Conservation (phyloP, 345 rosid species). For the Laguncularia racemosa region DNA sequence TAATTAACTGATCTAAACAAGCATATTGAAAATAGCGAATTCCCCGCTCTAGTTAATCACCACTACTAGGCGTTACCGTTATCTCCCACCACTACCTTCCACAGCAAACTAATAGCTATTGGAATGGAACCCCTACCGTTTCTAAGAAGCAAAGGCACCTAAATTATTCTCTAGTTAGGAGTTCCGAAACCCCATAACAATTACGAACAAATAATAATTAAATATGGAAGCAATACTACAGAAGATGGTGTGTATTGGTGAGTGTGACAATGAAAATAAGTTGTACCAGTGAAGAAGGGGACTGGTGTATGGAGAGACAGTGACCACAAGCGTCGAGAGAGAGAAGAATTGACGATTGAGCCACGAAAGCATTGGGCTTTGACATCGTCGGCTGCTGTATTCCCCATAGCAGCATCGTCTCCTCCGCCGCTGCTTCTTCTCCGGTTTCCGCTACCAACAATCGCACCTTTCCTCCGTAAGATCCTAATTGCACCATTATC, state of each 20-base stretch:
- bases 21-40: no score
- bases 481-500: constrained; percentile 30
- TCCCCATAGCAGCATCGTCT: constrained; percentile 88
- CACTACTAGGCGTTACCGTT: no score
- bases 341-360: constrained; percentile 76
- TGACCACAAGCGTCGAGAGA: constrained; percentile 85
- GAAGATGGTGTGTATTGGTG: neutral
- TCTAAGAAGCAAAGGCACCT: no score
- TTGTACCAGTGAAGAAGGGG: constrained; percentile 80
- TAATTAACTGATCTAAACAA: no score
- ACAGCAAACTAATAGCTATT: no score
- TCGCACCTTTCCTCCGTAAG: constrained; percentile 56
- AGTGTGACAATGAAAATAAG: neutral
- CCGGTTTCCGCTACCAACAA: constrained; percentile 46
- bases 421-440: constrained; percentile 64
- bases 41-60: no score
- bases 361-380: constrained; percentile 61
- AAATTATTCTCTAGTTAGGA: neutral
- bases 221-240: neutral
- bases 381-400: constrained; percentile 77
- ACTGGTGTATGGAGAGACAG: constrained; percentile 70
- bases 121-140: no score
- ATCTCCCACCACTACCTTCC: no score
- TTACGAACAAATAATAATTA: neutral
- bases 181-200: neutral